These are phyloP conservation scores for Boletus sp. DNA, from an alignment of 768 basidiomycete genomes.

Conservation along the genomic window DNA sequence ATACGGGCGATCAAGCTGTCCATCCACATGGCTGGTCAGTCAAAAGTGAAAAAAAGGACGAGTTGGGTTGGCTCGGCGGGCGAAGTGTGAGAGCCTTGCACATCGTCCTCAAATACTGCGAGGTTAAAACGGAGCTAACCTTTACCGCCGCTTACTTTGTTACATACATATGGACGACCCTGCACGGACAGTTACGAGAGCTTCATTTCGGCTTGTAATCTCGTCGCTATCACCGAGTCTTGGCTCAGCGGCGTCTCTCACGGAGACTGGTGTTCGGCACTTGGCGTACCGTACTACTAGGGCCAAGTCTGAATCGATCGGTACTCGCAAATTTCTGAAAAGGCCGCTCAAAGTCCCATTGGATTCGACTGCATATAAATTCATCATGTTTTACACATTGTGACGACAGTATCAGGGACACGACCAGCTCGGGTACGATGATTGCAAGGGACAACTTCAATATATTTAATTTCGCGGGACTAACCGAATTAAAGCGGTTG, in stretches of 20 bases:
- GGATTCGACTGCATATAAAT: too few species aligned
- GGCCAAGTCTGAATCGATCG: background rate
- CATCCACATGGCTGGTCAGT: constrained; percentile 11
- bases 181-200: background rate
- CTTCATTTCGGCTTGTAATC: background rate
- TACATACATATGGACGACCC: background rate
- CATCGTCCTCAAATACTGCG: constrained; percentile 7
- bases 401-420: too few species aligned
- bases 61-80: background rate
- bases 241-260: background rate
- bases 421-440: too few species aligned
- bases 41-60: background rate
- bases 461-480: background rate
- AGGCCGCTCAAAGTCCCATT: background rate
- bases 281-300: background rate
- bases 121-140: background rate
- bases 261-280: background rate
- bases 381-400: too few species aligned
- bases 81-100: too few species aligned
- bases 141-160: constrained; percentile 3
- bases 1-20: constrained; percentile 14
- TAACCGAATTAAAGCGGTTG: too few species aligned
- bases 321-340: background rate
- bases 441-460: too few species aligned
- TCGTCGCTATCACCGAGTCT: background rate